Evolutionary conservation across 106 monocot genomes (phyloP), one percentile per base, ranked within the genome.

Genomic region (Dioscorea zingiberensis): DNA sequence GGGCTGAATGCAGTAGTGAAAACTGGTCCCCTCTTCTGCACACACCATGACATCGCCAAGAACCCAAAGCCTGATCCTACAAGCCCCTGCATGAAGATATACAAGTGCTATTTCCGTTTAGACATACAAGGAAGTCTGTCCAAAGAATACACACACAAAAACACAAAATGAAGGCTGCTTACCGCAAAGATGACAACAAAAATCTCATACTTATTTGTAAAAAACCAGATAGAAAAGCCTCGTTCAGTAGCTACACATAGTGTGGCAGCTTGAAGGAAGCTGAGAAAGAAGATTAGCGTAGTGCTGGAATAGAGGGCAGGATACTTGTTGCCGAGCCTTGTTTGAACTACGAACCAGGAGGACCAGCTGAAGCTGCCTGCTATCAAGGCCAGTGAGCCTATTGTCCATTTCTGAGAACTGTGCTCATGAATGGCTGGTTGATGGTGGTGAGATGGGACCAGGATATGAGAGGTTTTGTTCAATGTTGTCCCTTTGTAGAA

Each of bases 1-100:
- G 94, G 94, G 22, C 61, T 84, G 68, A 94, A 94, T 46, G 90
- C 77, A 14, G 84, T 55, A 0, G 90, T 84, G 59, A 94, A 94
- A 25, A 94, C 87, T 3, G 94, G 87, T 4, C 94, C 94, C 61
- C 76, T 77, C 75, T 90, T 74, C 32, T 58, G 46, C 26, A 94
- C 82, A 27, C 84, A 90, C 94, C 94, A 94, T 13, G 90, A 76
- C 84, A 87, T 79, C 14, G 65, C 59, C 72, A 94, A 22, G 60
- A 66, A 81, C n/a, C 83, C 75, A 19, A 83, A 27, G 24, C 83
- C 93, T 21, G 89, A 93, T 23, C 77, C 88, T 47, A 83, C 68
- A 12, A 71, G 11, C 1, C 93, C 93, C 93, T 93, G 75, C 25
- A 66, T 38, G 38, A 38, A 38, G 38, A 6, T 6, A 38, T 38